Base-by-base conservation (phyloP, 2,329 filamentous ascomycete species). In the Daldinia eschscholtzii region DNA sequence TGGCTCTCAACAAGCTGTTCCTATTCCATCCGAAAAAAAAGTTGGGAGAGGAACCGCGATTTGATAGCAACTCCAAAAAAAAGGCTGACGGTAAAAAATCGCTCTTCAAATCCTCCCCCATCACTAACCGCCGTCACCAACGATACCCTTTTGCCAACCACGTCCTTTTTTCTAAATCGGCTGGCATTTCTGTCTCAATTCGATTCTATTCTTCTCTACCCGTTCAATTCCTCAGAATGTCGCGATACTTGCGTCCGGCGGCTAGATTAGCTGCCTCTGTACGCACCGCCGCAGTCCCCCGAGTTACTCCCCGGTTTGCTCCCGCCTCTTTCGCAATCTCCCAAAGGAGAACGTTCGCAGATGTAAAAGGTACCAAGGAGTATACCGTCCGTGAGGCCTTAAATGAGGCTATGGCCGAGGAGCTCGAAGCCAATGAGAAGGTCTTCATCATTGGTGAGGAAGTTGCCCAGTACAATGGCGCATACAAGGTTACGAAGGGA, bases 401-500 rank as follows among this genome's bases (percentile, higher is more conserved):
- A 79, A 99, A 99, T 82, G 95, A 99, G 87, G 96, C 96, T 68
- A 91, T 99, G 80, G 94, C 94, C 55, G 96, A 99, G 86, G 96
- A 99, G 88, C 90, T 99, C 82, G 94, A 98, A 87, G 81, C 83
- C 80, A 97, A 99, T 83, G 87, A 91, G 72, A 98, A 98, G 87
- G 94, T 98, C 76, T 99, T 98, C 82, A 85, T 99, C 75, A 83
- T 99, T 66, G 96, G 96, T 78, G 96, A 99, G 87, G 96, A 99
- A 86, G 96, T 99, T 79, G 96, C 96, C 78, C 96, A 99, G 85
- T 99, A 99, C 87, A 99, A 99, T 83, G 96, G 96, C 87, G 95
- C 95, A 80, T 99, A 99, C 90, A 99, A 99, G 86, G 95, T 99
- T 80, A 99, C 96, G 79, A 98, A 97, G 87, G 96, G 96, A 76